Conservation (phyloP, 1,139 yeast genomes). For the Suhomyces terraborum region DNA sequence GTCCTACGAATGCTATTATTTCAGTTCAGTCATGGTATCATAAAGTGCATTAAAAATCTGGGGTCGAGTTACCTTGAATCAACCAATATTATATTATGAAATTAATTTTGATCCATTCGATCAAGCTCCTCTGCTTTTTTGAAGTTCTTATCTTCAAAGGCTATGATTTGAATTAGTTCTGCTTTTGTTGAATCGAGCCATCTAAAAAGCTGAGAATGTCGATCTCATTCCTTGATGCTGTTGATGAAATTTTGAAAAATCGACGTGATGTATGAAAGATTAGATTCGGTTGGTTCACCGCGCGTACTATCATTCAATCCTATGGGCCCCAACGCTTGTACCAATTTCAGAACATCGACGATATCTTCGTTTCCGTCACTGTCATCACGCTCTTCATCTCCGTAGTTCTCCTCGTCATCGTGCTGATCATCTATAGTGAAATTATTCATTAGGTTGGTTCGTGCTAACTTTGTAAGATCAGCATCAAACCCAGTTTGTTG, state of each 20-base stretch:
- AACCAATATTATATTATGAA: neutral
- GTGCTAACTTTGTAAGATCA: slow-evolving; percentile 34
- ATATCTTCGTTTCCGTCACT: slow-evolving; percentile 25
- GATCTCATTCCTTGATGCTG: slow-evolving; percentile 12
- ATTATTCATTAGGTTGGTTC: slow-evolving; percentile 41
- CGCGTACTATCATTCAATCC: neutral
- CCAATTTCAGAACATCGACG: slow-evolving; percentile 32
- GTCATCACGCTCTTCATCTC: slow-evolving; percentile 25
- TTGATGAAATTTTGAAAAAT: slow-evolving; percentile 46
- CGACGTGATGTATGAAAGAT: slow-evolving; percentile 37
- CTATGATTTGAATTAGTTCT: too few species aligned
- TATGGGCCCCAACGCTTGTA: slow-evolving; percentile 18
- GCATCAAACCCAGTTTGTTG: slow-evolving; percentile 17
- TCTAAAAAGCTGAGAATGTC: too few species aligned
- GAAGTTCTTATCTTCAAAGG: neutral
- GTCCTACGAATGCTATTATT: neutral
- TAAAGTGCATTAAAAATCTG: neutral
- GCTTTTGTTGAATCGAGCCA: too few species aligned
- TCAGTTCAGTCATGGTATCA: neutral
- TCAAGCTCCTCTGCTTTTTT: neutral
- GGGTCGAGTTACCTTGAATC: neutral
- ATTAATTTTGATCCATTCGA: neutral
- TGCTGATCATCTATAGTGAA: slow-evolving; percentile 32
- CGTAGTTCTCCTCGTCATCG: slow-evolving; percentile 26
- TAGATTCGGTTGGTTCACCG: slow-evolving; percentile 16